A percentile compares a stretch with the other conserved stretches of the same genome.
Evolutionary conservation across 169 alveolate genomes (phyloP).

Genomic region (Sarcocystis neurona): DNA sequence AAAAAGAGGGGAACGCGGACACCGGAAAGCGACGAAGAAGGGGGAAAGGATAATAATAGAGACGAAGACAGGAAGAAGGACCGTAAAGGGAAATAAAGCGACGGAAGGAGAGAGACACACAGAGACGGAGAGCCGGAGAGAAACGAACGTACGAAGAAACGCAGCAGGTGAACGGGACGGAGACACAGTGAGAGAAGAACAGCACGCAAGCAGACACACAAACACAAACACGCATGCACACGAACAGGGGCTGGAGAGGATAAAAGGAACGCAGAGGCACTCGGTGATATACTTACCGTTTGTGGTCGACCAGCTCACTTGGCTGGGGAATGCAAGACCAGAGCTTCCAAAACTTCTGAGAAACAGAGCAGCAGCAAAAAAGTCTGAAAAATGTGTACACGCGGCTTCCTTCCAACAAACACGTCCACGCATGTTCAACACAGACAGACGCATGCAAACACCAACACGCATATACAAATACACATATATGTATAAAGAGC

Average conservation of each 20-base stretch:
- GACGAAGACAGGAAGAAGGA: neutral
- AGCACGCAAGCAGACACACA: neutral
- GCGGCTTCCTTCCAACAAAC: neutral
- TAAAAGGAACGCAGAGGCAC: no score
- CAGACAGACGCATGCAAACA: neutral
- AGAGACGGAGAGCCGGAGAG: no score
- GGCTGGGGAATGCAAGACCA: constrained; percentile 83
- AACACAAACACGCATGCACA: neutral
- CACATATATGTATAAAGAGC: no score
- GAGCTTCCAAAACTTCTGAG: constrained; percentile 79
- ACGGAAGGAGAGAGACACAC: neutral
- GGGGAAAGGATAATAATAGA: neutral
- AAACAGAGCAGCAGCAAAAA: neutral
- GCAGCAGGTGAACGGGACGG: no score
- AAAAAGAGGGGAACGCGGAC: neutral
- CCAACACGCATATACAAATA: no score
- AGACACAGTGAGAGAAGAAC: no score
- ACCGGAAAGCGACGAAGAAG: neutral
- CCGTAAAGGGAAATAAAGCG: neutral
- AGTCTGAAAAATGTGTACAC: neutral
- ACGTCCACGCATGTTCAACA: neutral
- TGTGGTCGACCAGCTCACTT: constrained; percentile 74
- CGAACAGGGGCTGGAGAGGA: neutral
- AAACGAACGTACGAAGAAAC: no score
- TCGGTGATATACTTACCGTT: constrained; percentile 60